Percentiles rank a stretch among this genome's conserved stretches.
These are phyloP conservation scores for Calonectria fujianensis DNA, from an alignment of 2,329 filamentous ascomycete species.

Conservation along the genomic window DNA sequence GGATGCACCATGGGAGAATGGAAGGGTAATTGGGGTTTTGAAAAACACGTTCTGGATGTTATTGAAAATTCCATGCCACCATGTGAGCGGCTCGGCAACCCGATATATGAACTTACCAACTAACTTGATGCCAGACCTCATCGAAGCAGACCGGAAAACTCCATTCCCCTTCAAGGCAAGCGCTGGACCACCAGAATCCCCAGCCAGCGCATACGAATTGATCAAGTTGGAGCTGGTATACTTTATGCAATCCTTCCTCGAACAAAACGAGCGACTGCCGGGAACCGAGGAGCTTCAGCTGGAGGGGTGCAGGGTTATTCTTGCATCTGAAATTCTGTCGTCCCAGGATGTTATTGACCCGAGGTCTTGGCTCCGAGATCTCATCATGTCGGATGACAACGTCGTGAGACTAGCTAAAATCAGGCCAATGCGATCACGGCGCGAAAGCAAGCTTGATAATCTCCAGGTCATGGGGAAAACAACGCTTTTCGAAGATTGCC, in stretches of 20 bases:
- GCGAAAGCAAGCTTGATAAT: slow-evolving; percentile 45
- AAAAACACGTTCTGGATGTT: slow-evolving; percentile 58
- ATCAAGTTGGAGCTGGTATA: slow-evolving; percentile 61
- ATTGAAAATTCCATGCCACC: slow-evolving; percentile 63
- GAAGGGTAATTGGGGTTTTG: slow-evolving; percentile 65
- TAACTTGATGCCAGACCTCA: slow-evolving; percentile 24
- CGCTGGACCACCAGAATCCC: slow-evolving; percentile 46
- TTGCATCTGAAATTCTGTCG: slow-evolving; percentile 51
- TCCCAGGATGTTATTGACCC: not conserved
- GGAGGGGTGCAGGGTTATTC: slow-evolving; percentile 48
- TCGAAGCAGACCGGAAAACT: slow-evolving; percentile 29
- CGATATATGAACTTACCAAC: not conserved
- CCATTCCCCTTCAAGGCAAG: slow-evolving; percentile 51
- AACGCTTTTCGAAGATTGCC: slow-evolving; percentile 54
- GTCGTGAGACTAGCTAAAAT: slow-evolving; percentile 48
- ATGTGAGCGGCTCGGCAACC: slow-evolving; percentile 48
- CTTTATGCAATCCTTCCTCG: slow-evolving; percentile 52
- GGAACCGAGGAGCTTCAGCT: slow-evolving; percentile 47
- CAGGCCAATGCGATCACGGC: slow-evolving; percentile 50
- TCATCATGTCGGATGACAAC: slow-evolving; percentile 45
- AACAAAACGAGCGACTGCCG: slow-evolving; percentile 46
- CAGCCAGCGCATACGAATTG: slow-evolving; percentile 58
- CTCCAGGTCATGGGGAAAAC: slow-evolving; percentile 49
- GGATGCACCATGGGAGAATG: slow-evolving; percentile 63
- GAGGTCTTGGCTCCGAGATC: slow-evolving; percentile 54